A percentile compares a stretch with the other conserved stretches of the same genome.
Conservation (phyloP, 1,284 basidiomycete species). For the Papiliotrema nemorosa region DNA sequence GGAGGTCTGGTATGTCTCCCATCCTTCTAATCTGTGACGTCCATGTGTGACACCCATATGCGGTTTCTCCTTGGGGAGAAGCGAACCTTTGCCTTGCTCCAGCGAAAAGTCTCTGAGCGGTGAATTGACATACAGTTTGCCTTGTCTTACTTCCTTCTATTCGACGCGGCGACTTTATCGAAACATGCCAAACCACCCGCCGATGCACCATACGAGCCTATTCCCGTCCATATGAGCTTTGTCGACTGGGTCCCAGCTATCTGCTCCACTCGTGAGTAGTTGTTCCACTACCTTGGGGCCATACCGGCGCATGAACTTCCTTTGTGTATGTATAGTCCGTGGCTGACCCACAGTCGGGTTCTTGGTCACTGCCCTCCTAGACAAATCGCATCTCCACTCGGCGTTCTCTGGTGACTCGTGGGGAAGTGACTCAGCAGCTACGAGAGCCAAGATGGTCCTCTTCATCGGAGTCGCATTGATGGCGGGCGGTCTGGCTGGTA, state of each 20-base stretch:
- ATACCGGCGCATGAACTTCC: too few relatives aligned
- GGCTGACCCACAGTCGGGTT: conserved; percentile 62
- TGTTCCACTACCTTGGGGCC: neutral
- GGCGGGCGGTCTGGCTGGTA: conserved; percentile 93
- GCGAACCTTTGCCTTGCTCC: too few relatives aligned
- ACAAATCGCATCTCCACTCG: conserved; percentile 83
- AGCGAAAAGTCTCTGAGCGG: too few relatives aligned
- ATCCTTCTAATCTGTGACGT: neutral
- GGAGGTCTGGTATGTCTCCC: conserved; percentile 67
- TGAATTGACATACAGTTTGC: conserved; percentile 69
- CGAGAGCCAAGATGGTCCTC: conserved; percentile 81
- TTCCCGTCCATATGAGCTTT: conserved; percentile 81
- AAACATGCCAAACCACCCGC: conserved; percentile 71
- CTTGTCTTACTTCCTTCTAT: conserved; percentile 89
- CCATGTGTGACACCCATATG: neutral
- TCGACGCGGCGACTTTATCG: conserved; percentile 88
- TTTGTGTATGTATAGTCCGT: neutral
- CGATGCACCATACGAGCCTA: conserved; percentile 64
- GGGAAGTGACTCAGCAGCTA: conserved; percentile 69
- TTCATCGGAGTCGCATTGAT: conserved; percentile 96
- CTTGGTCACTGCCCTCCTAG: conserved; percentile 87
- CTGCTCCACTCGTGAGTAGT: conserved; percentile 64
- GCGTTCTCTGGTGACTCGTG: conserved; percentile 63
- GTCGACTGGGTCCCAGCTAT: conserved; percentile 95
- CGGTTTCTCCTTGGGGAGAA: too few relatives aligned